Evolutionary conservation across 106 monocot species (phyloP).

Genomic region (Dendrobium huoshanense): DNA sequence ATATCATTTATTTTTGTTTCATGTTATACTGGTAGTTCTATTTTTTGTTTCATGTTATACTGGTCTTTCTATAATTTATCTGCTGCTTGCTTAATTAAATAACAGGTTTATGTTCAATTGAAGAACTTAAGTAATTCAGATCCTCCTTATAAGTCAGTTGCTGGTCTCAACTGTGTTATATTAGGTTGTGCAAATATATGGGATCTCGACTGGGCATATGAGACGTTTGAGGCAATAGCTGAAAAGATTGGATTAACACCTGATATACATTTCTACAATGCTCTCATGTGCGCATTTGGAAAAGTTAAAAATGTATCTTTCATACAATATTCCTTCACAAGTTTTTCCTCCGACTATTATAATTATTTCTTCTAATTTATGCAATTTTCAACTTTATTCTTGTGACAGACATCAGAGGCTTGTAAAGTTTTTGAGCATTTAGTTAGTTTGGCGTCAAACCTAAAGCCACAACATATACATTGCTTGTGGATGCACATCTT

Average conservation of each 20-base stretch:
- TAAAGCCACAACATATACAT: constrained; percentile 67
- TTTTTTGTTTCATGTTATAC: background rate
- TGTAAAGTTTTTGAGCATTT: constrained; percentile 83
- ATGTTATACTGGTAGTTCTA: background rate
- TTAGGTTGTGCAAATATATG: constrained; percentile 96
- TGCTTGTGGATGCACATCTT: constrained; percentile 85
- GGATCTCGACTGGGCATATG: constrained; percentile 92
- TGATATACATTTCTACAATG: constrained; percentile 93
- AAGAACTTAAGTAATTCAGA: constrained; percentile 63
- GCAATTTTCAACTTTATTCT: background rate
- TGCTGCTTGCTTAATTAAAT: constrained; percentile 1
- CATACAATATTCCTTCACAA: background rate
- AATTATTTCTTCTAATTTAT: background rate
- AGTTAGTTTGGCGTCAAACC: constrained; percentile 72
- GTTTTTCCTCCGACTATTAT: background rate
- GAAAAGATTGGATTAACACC: constrained; percentile 68
- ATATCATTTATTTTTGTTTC: background rate
- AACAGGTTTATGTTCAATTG: constrained; percentile 86
- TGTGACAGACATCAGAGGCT: constrained; percentile 71
- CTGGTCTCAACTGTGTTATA: constrained; percentile 90
- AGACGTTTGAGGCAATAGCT: constrained; percentile 86
- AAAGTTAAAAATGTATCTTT: constrained; percentile 59
- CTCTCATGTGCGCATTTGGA: constrained; percentile 80
- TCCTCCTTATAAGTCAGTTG: constrained; percentile 75
- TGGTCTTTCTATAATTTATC: background rate